Evolutionary conservation across 805 yeast genomes (phyloP).

Genomic region (Candida ponderosae): DNA sequence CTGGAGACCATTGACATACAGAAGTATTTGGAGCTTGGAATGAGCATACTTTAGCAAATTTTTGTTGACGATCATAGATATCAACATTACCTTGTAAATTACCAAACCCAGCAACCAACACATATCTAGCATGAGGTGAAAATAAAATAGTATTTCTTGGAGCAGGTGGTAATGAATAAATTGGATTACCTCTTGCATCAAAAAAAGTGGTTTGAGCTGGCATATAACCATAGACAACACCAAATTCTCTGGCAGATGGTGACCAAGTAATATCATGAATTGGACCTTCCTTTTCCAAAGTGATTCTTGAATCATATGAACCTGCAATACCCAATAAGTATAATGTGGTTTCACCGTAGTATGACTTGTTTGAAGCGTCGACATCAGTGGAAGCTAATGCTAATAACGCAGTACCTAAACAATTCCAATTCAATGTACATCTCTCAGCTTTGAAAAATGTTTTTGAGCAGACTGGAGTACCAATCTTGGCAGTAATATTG

Average conservation of each 20-base stretch:
- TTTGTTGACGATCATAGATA: slow-evolving; percentile 84
- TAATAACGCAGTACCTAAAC: slow-evolving; percentile 85
- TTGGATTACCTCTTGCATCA: slow-evolving; percentile 85
- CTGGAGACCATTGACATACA: slow-evolving; percentile 98
- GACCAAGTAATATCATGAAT: slow-evolving; percentile 98
- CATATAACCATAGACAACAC: slow-evolving; percentile 96
- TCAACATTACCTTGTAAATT: slow-evolving; percentile 96
- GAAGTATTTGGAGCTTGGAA: slow-evolving; percentile 92
- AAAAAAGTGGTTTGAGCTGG: slow-evolving; percentile 93
- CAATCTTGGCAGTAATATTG: slow-evolving; percentile 53
- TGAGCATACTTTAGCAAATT: slow-evolving; percentile 69
- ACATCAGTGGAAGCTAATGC: slow-evolving; percentile 95
- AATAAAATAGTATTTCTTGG: slow-evolving; percentile 85
- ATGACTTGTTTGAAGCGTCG: slow-evolving; percentile 86
- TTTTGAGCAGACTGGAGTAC: slow-evolving; percentile 75
- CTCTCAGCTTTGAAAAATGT: slow-evolving; percentile 93
- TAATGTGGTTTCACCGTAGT: slow-evolving; percentile 93
- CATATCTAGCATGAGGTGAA: slow-evolving; percentile 90
- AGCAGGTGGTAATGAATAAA: slow-evolving; percentile 76
- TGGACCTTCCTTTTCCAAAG: slow-evolving; percentile 89
- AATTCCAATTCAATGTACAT: slow-evolving; percentile 89
- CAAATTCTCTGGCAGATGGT: slow-evolving; percentile 92
- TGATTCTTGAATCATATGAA: slow-evolving; percentile 81
- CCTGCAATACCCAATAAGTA: slow-evolving; percentile 90
- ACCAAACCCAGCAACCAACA: slow-evolving; percentile 95